Conservation (phyloP, 257 asterid species). For the Mentha longifolia region DNA sequence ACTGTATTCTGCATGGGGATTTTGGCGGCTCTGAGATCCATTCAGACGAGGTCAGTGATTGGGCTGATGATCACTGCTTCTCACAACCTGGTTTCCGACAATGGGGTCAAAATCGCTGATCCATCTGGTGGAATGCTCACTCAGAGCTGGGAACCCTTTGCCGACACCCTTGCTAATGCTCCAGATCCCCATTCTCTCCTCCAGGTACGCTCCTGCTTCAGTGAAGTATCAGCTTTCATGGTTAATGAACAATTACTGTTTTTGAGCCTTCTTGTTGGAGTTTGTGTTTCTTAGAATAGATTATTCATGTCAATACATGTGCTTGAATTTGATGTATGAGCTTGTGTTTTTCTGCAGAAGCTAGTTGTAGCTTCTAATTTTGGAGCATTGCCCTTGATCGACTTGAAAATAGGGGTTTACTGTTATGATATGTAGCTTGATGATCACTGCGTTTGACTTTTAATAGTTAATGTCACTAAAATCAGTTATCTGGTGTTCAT, state of each 20-base stretch:
- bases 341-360: neutral
- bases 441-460: neutral
- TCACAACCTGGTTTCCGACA: conserved; percentile 75
- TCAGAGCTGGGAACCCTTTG: too few species aligned
- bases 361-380: neutral
- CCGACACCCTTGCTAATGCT: conserved; percentile 77
- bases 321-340: neutral
- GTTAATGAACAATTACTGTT: neutral
- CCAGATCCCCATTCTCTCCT: conserved; percentile 62
- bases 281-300: neutral
- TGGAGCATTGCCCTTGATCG: conserved; percentile 2
- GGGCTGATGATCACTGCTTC: conserved; percentile 98
- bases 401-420: conserved; percentile 10
- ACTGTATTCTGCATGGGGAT: conserved; percentile 84
- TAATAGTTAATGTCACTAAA: neutral
- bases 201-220: conserved; percentile 49
- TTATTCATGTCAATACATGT: neutral
- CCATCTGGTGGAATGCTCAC: conserved; percentile 96
- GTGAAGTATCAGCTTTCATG: neutral
- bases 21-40: conserved; percentile 82
- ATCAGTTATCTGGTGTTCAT: conserved; percentile 8
- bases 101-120: conserved; percentile 90
- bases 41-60: conserved; percentile 63
- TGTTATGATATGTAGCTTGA: conserved; percentile 2
- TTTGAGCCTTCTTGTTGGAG: neutral